Evolutionary conservation across 129 eudicot genomes (phyloP), one percentile per base, ranked within the genome.

Genomic region (Centella asiatica): DNA sequence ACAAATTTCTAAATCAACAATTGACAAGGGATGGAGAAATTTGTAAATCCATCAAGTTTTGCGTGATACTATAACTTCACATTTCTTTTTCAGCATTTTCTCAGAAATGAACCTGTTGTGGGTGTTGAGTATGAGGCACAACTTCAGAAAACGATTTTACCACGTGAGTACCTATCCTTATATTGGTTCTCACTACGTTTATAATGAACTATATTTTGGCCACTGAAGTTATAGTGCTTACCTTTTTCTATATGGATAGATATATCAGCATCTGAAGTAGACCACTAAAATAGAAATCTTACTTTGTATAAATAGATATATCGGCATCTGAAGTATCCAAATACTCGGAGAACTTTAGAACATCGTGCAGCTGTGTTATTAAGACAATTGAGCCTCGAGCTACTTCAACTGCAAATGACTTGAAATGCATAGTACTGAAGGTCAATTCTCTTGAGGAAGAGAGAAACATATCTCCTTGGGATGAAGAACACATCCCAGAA

Each of bases 51-150:
- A 51, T 61, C 52, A 29, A 14, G 54, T 66, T 56, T 48, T 70
- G 37, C 72, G 37, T 66, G 44, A 32, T 69, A 72, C 71, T 52
- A 78, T 58, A 65, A 67, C 20, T 66, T 62, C 3, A 4, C 69
- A n/a, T 60, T 73, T 40, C 37, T 31, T 57, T 40, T 46, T 8
- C 82, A 90, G 97, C 97, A 90, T 81, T 90, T 90, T 69, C 93
- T 90, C 34, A 86, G 92, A 28, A 67, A 75, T 76, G 95, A 83
- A 79, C 97, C 93, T 67, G 89, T 86, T 62, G 83, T 90, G 65
- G 93, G 95, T 57, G 73, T 90, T 3, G 97, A 90, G 74, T 86
- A 77, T 22, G 97, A 90, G 74, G 97, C 97, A 60, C 93, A 86
- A 36, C 95, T 90, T 62, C 95, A 90, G 49, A 90, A 90, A 70